Evolutionary conservation across 1,284 basidiomycete species (phyloP).

Genomic region (Malassezia dermatis): DNA sequence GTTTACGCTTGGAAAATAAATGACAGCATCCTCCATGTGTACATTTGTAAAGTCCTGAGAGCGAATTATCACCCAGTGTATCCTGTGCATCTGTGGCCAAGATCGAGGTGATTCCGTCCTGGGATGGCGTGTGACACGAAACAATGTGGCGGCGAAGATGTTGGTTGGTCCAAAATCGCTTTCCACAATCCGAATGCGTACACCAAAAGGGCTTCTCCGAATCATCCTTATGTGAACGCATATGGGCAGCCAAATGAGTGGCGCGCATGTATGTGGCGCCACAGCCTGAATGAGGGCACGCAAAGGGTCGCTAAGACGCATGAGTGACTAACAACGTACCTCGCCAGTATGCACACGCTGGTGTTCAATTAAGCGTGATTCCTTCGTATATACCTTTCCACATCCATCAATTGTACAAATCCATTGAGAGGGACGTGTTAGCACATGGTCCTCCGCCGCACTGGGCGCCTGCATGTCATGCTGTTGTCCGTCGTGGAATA

Average conservation of each 20-base stretch:
- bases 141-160: conserved; percentile 12
- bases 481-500: neutral
- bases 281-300: conserved; percentile 8
- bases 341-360: conserved; percentile 14
- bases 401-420: conserved; percentile 11
- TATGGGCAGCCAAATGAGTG: conserved; percentile 14
- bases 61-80: neutral
- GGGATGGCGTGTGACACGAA: conserved; percentile 8
- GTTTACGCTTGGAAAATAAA: conserved; percentile 14
- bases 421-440: neutral
- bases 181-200: conserved; percentile 2
- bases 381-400: conserved; percentile 13
- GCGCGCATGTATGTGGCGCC: conserved; percentile 16
- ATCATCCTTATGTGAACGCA: conserved; percentile 12
- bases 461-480: neutral
- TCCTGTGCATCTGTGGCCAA: neutral
- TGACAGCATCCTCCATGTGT: neutral
- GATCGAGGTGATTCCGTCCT: neutral
- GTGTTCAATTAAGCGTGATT: conserved; percentile 15
- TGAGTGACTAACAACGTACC: conserved; percentile 3
- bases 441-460: neutral
- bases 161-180: conserved; percentile 15
- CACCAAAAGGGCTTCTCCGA: conserved; percentile 2
- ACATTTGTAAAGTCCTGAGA: conserved; percentile 6
- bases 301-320: conserved; percentile 10